These are phyloP conservation scores for Neopestalotiopsis clavispora DNA, from an alignment of 2,329 filamentous ascomycete genomes.

Conservation along the genomic window DNA sequence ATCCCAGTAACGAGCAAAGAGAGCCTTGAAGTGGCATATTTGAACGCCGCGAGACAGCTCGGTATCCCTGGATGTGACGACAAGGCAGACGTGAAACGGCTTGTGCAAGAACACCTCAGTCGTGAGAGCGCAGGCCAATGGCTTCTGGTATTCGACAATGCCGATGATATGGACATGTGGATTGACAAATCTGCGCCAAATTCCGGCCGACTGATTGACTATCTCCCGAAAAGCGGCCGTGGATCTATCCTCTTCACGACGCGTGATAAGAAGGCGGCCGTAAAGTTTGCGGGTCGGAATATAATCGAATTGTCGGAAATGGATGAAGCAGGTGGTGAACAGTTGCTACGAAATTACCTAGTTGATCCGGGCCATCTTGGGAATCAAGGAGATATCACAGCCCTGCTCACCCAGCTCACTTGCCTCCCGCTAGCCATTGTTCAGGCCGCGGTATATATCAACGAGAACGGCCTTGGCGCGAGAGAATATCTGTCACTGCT, in stretches of 20 bases:
- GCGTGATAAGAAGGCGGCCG: slow-evolving; percentile 26
- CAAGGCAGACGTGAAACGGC: slow-evolving; percentile 36
- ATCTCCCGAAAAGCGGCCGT: slow-evolving; percentile 35
- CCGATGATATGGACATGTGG: slow-evolving; percentile 41
- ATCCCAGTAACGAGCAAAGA: slow-evolving; percentile 34
- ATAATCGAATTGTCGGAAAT: slow-evolving; percentile 5
- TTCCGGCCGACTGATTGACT: slow-evolving; percentile 25
- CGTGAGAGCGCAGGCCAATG: slow-evolving; percentile 30
- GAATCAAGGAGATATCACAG: slow-evolving; percentile 15
- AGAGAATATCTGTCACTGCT: not conserved
- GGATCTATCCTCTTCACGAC: slow-evolving; percentile 43
- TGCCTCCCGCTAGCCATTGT: slow-evolving; percentile 19
- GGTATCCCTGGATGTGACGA: slow-evolving; percentile 33
- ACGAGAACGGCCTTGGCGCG: not conserved
- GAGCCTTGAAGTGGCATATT: slow-evolving; percentile 40
- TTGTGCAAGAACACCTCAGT: slow-evolving; percentile 39
- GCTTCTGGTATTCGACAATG: slow-evolving; percentile 50
- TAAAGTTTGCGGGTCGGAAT: slow-evolving; percentile 16
- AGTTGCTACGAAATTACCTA: slow-evolving; percentile 38
- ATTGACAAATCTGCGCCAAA: slow-evolving; percentile 20
- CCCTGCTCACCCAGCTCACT: not conserved
- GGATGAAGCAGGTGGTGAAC: slow-evolving; percentile 15
- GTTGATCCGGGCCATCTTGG: slow-evolving; percentile 33
- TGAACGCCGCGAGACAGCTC: slow-evolving; percentile 31
- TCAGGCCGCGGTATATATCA: not conserved